phyloP scores from a whole-genome alignment of 805 yeast species.

The Wickerhamiella nectarea region DNA sequence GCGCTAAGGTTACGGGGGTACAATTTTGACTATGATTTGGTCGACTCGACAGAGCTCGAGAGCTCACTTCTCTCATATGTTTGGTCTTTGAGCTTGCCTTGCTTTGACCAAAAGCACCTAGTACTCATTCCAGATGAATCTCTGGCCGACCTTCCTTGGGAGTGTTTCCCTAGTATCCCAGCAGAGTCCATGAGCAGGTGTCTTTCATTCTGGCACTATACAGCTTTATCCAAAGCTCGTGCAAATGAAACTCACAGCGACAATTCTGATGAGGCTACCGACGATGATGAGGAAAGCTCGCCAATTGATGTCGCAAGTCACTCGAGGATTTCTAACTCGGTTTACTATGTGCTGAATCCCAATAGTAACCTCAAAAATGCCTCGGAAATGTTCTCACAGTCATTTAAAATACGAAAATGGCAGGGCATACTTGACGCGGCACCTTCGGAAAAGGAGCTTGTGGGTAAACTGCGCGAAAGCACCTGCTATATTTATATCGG shows the following conservation, averaged over 20 bases:
- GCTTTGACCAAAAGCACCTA: constrained; percentile 33
- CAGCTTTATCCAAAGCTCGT: constrained; percentile 15
- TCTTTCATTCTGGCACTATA: constrained; percentile 35
- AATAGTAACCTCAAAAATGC: constrained; percentile 62
- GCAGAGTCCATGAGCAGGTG: constrained; percentile 14
- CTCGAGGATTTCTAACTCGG: background rate
- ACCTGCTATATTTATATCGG: constrained; percentile 68
- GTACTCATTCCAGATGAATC: constrained; percentile 55
- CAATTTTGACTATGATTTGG: constrained; percentile 48
- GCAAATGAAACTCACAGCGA: background rate
- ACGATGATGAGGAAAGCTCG: background rate
- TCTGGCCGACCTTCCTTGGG: constrained; percentile 82
- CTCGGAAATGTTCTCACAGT: constrained; percentile 38
- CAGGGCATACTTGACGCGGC: constrained; percentile 36
- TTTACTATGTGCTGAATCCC: constrained; percentile 63
- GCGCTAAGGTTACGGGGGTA: constrained; percentile 49
- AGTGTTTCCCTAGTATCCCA: constrained; percentile 38
- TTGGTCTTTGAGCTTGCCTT: background rate
- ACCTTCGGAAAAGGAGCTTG: constrained; percentile 48
- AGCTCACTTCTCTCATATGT: constrained; percentile 36
- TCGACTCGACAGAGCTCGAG: constrained; percentile 44
- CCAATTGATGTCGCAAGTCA: background rate
- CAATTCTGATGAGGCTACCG: background rate
- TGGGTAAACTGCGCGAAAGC: constrained; percentile 30
- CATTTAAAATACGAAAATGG: constrained; percentile 36